Base-by-base conservation (phyloP, 768 basidiomycete species). In the Hemileccinum impolitum region DNA sequence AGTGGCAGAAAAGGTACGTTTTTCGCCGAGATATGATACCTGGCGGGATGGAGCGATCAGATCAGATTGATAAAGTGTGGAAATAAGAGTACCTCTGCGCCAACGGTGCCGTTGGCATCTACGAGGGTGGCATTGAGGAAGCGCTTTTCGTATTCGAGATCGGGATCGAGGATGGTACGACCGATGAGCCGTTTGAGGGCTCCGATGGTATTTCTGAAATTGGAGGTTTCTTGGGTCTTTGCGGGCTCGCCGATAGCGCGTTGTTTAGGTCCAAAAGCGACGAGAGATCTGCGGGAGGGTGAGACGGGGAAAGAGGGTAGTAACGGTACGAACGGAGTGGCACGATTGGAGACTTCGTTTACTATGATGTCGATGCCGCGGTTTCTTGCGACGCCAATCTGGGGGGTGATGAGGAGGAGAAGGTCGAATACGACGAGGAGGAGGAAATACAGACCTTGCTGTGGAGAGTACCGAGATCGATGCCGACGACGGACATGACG, bases 281-380 rank as follows among this genome's bases (percentile, higher is more conserved):
- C 85, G 54, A 99, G 81, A 38, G 95, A 94, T 64, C 94, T 97
- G 60, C 15, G 45, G 8, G 12, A 48, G 60, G 23, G n/a, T 59
- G 42, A 21, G 23, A 48, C 35, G 15, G 45, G 6, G 13, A 6
- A 34, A 0, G 2, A 14, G 2, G 23, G 3, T 0, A 35, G 11
- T 6, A 7, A 37, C 19, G n/a, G 17, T 8, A 80, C 92, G 64
- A 54, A 97, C 93, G 95, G 95, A 21, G 94, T 98, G 14, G 86
- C 81, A 47, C 96, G 88, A 77, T 97, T 97, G 14, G 94, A 97
- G 52, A 94, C 93, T 69, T 99, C 95, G 70, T 99, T 99, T 52
- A 84, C 77, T 75, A 99, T 95, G 71, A 99, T 94, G 79, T 99
- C 95, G 75, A 99, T 95, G 59, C 95, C 95, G 64, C 91, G 81